Evolutionary conservation across 164 flowering plant species (phyloP), one percentile per base, ranked within the genome.

Genomic region (Taxillus chinensis): DNA sequence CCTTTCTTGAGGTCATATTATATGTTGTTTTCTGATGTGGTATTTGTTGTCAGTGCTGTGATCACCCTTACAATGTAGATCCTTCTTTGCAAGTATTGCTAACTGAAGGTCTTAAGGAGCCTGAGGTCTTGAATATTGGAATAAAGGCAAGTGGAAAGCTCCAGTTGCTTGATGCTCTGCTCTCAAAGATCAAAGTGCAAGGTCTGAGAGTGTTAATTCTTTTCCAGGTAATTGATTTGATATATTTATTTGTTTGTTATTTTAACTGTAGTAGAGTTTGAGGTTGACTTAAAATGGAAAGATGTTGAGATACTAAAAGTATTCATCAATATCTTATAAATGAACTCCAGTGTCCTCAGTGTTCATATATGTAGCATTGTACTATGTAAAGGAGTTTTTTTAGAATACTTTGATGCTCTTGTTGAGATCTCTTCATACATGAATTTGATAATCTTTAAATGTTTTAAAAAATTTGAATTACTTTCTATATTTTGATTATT

Each of bases 71-170:
- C 70, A 67, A 84, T 60, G 71, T 80, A 67, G 86, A 89, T 71
- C 49, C 55, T 3, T 73, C 77, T 38, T 64, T 89, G 48, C 89
- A 78, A 70, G 5, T 37, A 10, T 65, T 57, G 52, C 75, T 87
- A 11, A 74, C 74, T 9, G 72, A 82, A 63, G 80, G 60, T 46
- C 77, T 71, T 67, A 59, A 75, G 48, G 72, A n/a, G 37, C 51
- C 41, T 57, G 83, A 83, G 59, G 59, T 68, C 62, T 68, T 91
- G 77, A 83, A 86, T 61, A 67, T 87, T 70, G 97, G 86, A 62
- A 72, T 91, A 71, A 86, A 81, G 68, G 96, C 93, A 40, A 85
- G 97, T 62, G 96, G 90, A 55, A 95, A 95, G 76, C 74, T 95
- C 39, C 79, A 80, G 57, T 75, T 89, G 67, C 92, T 95, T 64